Base-by-base conservation (phyloP, 2,329 filamentous ascomycete genomes). In the Epichloe amarillans region DNA sequence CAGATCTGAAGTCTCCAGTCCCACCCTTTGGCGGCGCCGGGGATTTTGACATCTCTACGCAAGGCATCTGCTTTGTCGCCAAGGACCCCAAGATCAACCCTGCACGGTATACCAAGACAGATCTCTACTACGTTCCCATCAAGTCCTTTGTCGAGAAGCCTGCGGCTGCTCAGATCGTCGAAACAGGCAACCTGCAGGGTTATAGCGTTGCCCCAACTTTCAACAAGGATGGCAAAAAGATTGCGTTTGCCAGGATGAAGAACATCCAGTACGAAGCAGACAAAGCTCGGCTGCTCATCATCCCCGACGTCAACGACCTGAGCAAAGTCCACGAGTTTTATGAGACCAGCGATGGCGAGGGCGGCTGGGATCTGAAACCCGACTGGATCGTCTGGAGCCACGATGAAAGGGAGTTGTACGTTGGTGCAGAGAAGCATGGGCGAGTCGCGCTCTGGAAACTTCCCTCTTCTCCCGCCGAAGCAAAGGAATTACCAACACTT, bases 221-320 rank as follows among this genome's bases (percentile, higher is more conserved):
- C 67, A 90, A 87, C 3, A 80, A 80, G 4, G 76, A 84, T 59
- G 86, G 87, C 10, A 77, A 73, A 37, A 76, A 77, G 53, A 71
- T 91, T 26, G 87, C 80, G 2, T 95, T 94, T 63, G 73, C 87
- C 33, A 80, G 86, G 54, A 95, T 94, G 89, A 76, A 78, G 55
- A 76, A 76, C 51, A 74, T 79, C 48, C 80, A 84, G 53, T 95
- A 95, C 63, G 89, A 96, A 66, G 79, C 84, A 15, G 88, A 95
- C 69, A 69, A 69, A 57, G 76, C 83, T 43, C 76, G 82, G 43
- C 69, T 88, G 4, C 68, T 89, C 54, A 67, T 88, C 3, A 64
- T 87, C 6, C 75, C 79, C 1, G 75, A 87, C 57, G 69, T 86
- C 46, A 64, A 64, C 14, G 74, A 82, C 53, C 66, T 81, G 10